Percentiles rank a stretch among this genome's conserved stretches.
phyloP scores from a whole-genome alignment of 352 stramenopile species.

The Globisporangium perplexum region DNA sequence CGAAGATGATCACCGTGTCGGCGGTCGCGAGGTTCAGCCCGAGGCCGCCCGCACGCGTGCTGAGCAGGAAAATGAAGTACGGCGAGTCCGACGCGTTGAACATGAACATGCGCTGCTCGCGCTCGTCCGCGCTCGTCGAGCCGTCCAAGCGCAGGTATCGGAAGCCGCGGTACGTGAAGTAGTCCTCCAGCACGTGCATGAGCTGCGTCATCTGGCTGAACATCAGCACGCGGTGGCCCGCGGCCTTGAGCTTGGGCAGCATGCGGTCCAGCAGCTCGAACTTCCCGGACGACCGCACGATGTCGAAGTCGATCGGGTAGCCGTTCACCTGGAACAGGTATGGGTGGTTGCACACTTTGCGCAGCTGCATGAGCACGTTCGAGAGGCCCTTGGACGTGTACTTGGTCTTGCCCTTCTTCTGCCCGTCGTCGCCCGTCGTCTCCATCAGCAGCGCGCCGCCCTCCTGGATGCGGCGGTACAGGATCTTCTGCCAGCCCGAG shows the following conservation, averaged over 20 bases:
- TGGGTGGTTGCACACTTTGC: constrained; percentile 88
- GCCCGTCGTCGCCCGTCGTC: constrained; percentile 47
- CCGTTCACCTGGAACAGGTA: constrained; percentile 85
- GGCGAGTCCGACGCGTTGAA: constrained; percentile 93
- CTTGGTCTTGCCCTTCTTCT: constrained; percentile 74
- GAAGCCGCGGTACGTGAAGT: constrained; percentile 88
- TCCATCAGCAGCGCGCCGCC: constrained; percentile 80
- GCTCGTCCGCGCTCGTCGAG: constrained; percentile 93
- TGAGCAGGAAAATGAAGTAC: constrained; percentile 97
- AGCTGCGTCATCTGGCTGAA: constrained; percentile 91
- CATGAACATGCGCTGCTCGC: constrained; percentile 97
- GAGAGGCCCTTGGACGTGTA: constrained; percentile 82
- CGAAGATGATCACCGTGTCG: constrained; percentile 99
- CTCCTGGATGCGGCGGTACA: constrained; percentile 87
- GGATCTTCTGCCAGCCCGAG: constrained; percentile 85
- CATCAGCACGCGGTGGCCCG: constrained; percentile 89
- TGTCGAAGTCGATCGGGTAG: constrained; percentile 84
- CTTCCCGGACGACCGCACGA: constrained; percentile 88
- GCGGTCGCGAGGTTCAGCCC: constrained; percentile 97
- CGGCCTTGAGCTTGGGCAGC: constrained; percentile 91
- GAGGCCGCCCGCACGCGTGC: constrained; percentile 95
- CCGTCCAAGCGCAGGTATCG: constrained; percentile 96
- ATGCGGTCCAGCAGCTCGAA: constrained; percentile 97
- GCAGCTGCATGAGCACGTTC: constrained; percentile 87
- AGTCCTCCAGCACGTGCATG: constrained; percentile 89